A percentile compares a stretch with the other conserved stretches of the same genome.
phyloP scores from a whole-genome alignment of 192 early-diverging fungal genomes.

The Coemansia umbellata region DNA sequence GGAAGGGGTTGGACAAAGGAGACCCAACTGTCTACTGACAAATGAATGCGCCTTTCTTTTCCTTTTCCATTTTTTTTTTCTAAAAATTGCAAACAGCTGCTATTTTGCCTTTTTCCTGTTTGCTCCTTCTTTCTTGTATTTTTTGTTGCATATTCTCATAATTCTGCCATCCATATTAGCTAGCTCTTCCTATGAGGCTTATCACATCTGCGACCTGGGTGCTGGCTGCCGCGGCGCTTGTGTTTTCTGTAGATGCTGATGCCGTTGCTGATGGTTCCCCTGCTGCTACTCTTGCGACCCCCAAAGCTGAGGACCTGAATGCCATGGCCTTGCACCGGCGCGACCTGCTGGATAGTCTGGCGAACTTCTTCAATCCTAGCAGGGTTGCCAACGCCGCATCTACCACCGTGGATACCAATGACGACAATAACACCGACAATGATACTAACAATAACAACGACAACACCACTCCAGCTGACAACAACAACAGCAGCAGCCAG shows the following conservation, averaged over 20 bases:
- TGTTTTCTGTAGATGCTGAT: background rate
- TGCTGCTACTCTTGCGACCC: no score
- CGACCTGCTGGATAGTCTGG: constrained; percentile 13
- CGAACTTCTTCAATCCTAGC: constrained; percentile 3
- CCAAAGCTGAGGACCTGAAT: no score
- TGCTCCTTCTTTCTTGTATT: background rate
- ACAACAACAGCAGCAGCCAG: constrained; percentile 3
- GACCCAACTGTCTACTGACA: no score
- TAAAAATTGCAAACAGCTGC: no score
- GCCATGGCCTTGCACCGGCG: constrained; percentile 15
- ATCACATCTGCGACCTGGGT: constrained; percentile 17
- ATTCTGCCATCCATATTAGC: background rate
- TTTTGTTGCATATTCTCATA: background rate
- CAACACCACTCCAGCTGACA: background rate
- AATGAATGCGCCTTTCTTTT: no score
- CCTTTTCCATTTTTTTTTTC: no score
- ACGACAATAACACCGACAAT: constrained; percentile 3
- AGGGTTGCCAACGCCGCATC: background rate
- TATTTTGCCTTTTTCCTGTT: no score
- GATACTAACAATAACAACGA: background rate
- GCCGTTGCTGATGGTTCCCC: no score
- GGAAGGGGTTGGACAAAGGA: no score
- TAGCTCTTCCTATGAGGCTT: constrained; percentile 6
- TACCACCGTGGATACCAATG: background rate
- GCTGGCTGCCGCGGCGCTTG: constrained; percentile 25